Conservation (phyloP, 129 eudicot species). For the Helianthus tuberosus region DNA sequence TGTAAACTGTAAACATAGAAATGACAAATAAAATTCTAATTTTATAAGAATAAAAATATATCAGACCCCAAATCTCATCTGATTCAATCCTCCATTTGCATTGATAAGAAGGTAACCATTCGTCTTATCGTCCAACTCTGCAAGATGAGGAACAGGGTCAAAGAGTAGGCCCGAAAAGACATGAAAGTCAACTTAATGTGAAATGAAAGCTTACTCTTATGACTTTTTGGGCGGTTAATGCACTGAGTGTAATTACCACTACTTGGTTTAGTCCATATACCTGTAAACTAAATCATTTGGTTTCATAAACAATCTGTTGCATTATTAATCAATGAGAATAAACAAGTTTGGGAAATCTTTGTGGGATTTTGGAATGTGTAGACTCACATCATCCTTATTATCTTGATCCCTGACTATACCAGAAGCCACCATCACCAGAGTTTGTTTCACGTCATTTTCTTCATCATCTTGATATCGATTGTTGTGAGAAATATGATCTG, state of each 20-base stretch:
- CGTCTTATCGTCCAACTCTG: conserved; percentile 80
- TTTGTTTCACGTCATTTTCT: conserved; percentile 55
- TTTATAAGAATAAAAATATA: conserved; percentile 39
- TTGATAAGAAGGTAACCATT: conserved; percentile 89
- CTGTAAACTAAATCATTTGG: conserved; percentile 62
- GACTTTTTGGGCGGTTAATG: conserved; percentile 69
- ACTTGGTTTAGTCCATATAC: conserved; percentile 78
- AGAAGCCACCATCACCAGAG: conserved; percentile 64
- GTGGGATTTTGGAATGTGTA: conserved; percentile 4
- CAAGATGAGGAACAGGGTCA: conserved; percentile 23
- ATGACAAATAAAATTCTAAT: neutral
- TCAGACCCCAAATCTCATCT: conserved; percentile 99
- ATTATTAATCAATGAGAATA: conserved; percentile 9
- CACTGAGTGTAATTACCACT: conserved; percentile 86
- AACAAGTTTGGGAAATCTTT: neutral
- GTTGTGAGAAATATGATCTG: conserved; percentile 45
- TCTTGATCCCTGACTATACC: conserved; percentile 48
- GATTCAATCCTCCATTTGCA: conserved; percentile 99
- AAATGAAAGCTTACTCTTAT: conserved; percentile 56
- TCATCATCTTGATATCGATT: conserved; percentile 43
- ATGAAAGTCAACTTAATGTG: neutral
- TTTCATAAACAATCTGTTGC: conserved; percentile 27
- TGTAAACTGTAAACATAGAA: too few relatives aligned
- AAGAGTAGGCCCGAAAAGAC: conserved; percentile 6
- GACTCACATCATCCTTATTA: conserved; percentile 58